Percentiles rank a stretch among this genome's conserved stretches.
Conservation (phyloP, 2,329 filamentous ascomycete species). For the Akanthomyces lecanii region DNA sequence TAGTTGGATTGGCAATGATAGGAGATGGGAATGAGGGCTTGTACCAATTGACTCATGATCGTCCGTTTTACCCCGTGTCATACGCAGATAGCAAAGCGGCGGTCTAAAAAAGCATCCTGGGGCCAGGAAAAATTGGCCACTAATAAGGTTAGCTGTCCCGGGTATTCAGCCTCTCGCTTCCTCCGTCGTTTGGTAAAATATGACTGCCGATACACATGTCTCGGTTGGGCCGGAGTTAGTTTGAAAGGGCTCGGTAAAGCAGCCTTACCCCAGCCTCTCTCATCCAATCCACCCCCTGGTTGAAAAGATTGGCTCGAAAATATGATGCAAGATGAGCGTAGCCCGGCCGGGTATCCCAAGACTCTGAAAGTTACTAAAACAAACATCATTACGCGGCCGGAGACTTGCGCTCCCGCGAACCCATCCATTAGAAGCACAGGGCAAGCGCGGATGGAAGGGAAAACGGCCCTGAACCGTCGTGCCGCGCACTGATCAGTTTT, state of each 20-base stretch:
- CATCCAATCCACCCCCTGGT: not conserved
- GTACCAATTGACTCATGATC: not conserved
- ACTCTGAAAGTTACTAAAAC: not conserved
- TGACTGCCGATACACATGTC: not conserved
- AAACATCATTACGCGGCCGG: not conserved
- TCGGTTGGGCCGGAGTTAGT: constrained; percentile 2
- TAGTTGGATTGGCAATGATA: too few relatives aligned
- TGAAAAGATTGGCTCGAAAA: not conserved
- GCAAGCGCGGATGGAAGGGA: not conserved
- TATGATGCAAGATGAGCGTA: not conserved
- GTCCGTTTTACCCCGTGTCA: not conserved
- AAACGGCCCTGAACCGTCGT: not conserved
- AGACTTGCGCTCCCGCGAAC: not conserved
- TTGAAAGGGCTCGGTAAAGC: not conserved
- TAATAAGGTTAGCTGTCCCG: not conserved
- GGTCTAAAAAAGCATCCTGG: not conserved
- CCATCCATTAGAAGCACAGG: not conserved
- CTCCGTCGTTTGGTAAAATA: not conserved
- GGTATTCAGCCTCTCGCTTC: not conserved
- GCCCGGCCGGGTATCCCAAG: not conserved
- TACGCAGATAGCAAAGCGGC: not conserved
- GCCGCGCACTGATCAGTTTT: not conserved
- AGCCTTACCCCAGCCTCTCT: not conserved
- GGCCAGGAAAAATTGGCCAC: not conserved
- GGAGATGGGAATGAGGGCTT: not conserved